Evolutionary conservation across 768 basidiomycete species (phyloP).

Genomic region (Collybia nuda): DNA sequence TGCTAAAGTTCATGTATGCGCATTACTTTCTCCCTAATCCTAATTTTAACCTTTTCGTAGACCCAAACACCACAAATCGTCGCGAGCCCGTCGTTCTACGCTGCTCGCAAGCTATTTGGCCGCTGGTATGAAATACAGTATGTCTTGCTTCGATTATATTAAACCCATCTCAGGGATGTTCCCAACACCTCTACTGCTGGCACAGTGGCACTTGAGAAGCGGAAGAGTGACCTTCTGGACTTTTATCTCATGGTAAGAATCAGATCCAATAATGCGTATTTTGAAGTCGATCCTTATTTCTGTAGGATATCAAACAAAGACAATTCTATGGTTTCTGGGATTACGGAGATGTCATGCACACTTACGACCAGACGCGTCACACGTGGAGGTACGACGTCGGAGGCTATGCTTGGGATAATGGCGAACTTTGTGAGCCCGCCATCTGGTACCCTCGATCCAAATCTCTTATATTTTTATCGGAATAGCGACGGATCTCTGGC

Average conservation of each 20-base stretch:
- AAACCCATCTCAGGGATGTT: constrained; percentile 20
- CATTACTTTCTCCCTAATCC: not conserved
- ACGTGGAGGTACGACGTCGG: constrained; percentile 39
- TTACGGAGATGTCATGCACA: constrained; percentile 39
- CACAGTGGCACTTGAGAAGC: constrained; percentile 29
- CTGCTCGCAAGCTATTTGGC: constrained; percentile 32
- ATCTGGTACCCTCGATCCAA: not conserved
- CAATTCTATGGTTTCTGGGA: constrained; percentile 40
- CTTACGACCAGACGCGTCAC: constrained; percentile 38
- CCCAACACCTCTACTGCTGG: constrained; percentile 30
- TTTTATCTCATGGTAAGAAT: constrained; percentile 33
- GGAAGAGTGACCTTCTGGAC: constrained; percentile 33
- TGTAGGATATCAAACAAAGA: constrained; percentile 30
- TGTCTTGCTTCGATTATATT: not conserved
- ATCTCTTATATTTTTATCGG: not conserved
- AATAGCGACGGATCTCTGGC: constrained; percentile 33
- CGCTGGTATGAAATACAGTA: constrained; percentile 23
- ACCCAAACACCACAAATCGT: constrained; percentile 31
- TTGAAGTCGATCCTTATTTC: not conserved
- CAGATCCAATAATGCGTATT: not conserved
- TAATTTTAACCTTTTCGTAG: constrained; percentile 13
- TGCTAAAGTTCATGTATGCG: constrained; percentile 27
- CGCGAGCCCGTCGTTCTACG: constrained; percentile 33
- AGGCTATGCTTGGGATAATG: constrained; percentile 38
- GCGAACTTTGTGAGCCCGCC: constrained; percentile 27